Evolutionary conservation across 2,329 filamentous ascomycete species (phyloP).

Genomic region (Penicillium sp.): DNA sequence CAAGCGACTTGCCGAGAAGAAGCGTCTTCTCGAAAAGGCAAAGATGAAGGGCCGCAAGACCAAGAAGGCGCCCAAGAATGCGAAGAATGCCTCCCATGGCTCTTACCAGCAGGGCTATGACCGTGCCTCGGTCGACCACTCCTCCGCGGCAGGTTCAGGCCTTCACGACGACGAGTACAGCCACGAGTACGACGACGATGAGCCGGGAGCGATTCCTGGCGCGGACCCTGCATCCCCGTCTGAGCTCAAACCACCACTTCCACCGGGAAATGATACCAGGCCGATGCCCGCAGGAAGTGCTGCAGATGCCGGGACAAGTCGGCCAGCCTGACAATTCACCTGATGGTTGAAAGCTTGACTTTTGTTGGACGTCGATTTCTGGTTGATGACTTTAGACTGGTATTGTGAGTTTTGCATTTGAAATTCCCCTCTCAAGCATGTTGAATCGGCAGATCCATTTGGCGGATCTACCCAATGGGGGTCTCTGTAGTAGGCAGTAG

Average conservation of each 20-base stretch:
- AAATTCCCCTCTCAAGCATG: slow-evolving; percentile 24
- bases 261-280: slow-evolving; percentile 50
- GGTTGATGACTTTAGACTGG: slow-evolving; percentile 1
- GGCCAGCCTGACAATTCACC: slow-evolving; percentile 28
- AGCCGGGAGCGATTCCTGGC: slow-evolving; percentile 39
- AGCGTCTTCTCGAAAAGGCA: slow-evolving; percentile 79
- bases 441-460: slow-evolving; percentile 12
- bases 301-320: slow-evolving; percentile 28
- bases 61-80: slow-evolving; percentile 71
- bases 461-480: slow-evolving; percentile 4
- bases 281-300: slow-evolving; percentile 16
- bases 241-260: slow-evolving; percentile 63
- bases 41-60: slow-evolving; percentile 89
- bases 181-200: slow-evolving; percentile 50
- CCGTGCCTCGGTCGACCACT: slow-evolving; percentile 38
- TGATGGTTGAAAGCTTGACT: not conserved
- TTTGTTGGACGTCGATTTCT: slow-evolving; percentile 1
- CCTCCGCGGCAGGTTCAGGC: slow-evolving; percentile 36
- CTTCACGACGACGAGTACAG: slow-evolving; percentile 48
- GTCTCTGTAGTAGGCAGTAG: slow-evolving; percentile 17
- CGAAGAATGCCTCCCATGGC: slow-evolving; percentile 43
- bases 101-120: slow-evolving; percentile 41
- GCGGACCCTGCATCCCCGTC: slow-evolving; percentile 45
- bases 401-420: slow-evolving; percentile 18
- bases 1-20: slow-evolving; percentile 78